A percentile compares a stretch with the other conserved stretches of the same genome.
Conservation (phyloP, 495 filamentous ascomycete genomes). For the Xylaria bambusicola region DNA sequence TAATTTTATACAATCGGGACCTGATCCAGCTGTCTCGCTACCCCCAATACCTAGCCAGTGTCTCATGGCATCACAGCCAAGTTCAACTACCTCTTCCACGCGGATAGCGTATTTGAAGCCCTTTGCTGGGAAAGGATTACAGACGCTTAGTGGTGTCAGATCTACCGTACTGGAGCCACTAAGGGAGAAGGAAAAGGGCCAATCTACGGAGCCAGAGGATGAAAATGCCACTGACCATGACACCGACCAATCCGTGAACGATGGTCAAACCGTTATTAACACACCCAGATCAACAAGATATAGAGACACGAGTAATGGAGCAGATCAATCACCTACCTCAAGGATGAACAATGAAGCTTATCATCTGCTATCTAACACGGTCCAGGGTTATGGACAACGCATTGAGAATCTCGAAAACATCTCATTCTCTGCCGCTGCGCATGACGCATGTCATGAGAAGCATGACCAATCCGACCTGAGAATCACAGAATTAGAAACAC, state of each 20-base stretch:
- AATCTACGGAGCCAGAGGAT: conserved; percentile 28
- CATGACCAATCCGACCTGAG: conserved; percentile 60
- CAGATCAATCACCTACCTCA: conserved; percentile 25
- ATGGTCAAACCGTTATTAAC: conserved; percentile 29
- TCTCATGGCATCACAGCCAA: conserved; percentile 48
- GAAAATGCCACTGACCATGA: conserved; percentile 18
- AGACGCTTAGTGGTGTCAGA: conserved; percentile 46
- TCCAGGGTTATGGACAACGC: conserved; percentile 55
- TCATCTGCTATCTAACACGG: conserved; percentile 39
- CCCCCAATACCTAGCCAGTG: conserved; percentile 56
- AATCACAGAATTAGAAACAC: conserved; percentile 62
- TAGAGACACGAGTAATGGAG: conserved; percentile 25
- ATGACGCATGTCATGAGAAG: conserved; percentile 61
- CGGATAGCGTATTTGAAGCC: conserved; percentile 48
- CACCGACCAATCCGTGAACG: conserved; percentile 25
- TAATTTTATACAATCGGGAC: conserved; percentile 42
- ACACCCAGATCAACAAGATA: conserved; percentile 29
- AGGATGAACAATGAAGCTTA: conserved; percentile 28
- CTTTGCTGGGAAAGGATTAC: conserved; percentile 50
- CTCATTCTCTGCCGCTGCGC: conserved; percentile 56
- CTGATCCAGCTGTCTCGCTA: conserved; percentile 33
- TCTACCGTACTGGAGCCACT: conserved; percentile 35
- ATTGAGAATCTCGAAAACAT: conserved; percentile 61
- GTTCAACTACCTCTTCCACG: conserved; percentile 49
- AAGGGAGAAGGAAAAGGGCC: conserved; percentile 23